Conservation (phyloP, 2,329 filamentous ascomycete genomes). For the Aspergillus pseudoglaucus region DNA sequence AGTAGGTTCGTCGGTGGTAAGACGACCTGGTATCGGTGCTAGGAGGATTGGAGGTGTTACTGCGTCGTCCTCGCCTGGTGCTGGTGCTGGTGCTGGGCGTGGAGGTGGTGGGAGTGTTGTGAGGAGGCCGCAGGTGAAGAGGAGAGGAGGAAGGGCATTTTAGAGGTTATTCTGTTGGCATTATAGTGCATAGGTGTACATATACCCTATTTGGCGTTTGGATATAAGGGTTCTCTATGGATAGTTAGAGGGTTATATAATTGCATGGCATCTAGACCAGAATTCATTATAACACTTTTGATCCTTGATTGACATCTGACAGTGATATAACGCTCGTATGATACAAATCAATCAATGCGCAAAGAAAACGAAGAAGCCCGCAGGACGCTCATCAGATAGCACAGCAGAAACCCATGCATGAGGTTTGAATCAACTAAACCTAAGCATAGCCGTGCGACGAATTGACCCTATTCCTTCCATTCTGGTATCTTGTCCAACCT, state of each 20-base stretch:
- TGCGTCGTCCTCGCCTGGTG: conserved; percentile 20
- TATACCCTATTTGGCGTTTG: neutral
- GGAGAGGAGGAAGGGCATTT: conserved; percentile 31
- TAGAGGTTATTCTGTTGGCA: conserved; percentile 13
- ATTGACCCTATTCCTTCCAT: neutral
- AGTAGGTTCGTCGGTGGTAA: conserved; percentile 28
- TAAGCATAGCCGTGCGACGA: neutral
- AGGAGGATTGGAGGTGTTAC: conserved; percentile 25
- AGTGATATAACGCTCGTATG: neutral
- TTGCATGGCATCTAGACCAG: too few species aligned
- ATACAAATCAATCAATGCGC: neutral
- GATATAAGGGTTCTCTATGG: neutral
- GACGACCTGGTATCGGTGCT: conserved; percentile 24
- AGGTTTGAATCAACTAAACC: neutral
- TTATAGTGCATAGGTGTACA: conserved; percentile 2
- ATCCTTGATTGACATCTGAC: neutral
- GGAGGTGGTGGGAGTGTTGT: conserved; percentile 31
- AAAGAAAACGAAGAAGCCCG: neutral
- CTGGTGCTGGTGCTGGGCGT: conserved; percentile 6
- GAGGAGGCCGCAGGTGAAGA: conserved; percentile 30
- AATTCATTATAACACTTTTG: neutral
- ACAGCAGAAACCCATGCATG: neutral
- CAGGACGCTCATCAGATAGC: neutral
- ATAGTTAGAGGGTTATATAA: too few species aligned
- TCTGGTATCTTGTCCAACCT: neutral